phyloP scores from a whole-genome alignment of 352 stramenopile genomes.

The Pythium grandisporangium region DNA sequence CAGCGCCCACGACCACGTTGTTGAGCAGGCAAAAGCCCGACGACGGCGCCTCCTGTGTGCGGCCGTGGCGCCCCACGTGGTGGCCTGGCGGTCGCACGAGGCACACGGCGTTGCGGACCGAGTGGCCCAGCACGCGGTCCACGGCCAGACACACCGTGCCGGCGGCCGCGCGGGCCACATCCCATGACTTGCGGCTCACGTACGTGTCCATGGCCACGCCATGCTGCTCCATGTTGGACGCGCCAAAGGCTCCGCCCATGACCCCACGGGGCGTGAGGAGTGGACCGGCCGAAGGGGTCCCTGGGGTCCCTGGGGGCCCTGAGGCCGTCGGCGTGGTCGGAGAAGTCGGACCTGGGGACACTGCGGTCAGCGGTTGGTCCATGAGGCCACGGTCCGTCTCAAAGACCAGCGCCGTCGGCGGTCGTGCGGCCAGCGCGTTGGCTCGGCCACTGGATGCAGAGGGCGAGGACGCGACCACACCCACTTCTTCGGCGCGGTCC shows the following conservation, averaged over 20 bases:
- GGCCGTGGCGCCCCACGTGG: slow-evolving; percentile 81
- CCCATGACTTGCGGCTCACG: slow-evolving; percentile 80
- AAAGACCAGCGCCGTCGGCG: slow-evolving; percentile 49
- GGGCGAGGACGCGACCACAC: slow-evolving; percentile 7
- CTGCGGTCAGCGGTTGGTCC: slow-evolving; percentile 24
- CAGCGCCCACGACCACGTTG: slow-evolving; percentile 98
- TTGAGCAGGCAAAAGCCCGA: slow-evolving; percentile 98
- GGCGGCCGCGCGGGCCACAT: slow-evolving; percentile 68
- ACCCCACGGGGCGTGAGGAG: too few species aligned
- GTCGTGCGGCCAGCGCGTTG: too few species aligned
- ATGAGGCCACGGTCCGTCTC: slow-evolving; percentile 65
- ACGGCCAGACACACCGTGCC: slow-evolving; percentile 76
- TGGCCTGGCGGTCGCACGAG: slow-evolving; percentile 90
- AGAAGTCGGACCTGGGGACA: slow-evolving; percentile 22
- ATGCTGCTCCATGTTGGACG: slow-evolving; percentile 51
- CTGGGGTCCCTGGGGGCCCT: too few species aligned
- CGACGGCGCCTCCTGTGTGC: slow-evolving; percentile 56
- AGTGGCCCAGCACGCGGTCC: slow-evolving; percentile 68
- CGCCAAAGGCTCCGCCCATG: slow-evolving; percentile 63
- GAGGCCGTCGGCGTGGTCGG: too few species aligned
- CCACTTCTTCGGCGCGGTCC: slow-evolving; percentile 40
- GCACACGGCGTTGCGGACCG: slow-evolving; percentile 78
- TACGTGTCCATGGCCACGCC: slow-evolving; percentile 76
- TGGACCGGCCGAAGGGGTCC: too few species aligned
- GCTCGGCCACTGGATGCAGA: too few species aligned